phyloP scores from a whole-genome alignment of 495 filamentous ascomycete genomes.

The Terfezia boudieri region DNA sequence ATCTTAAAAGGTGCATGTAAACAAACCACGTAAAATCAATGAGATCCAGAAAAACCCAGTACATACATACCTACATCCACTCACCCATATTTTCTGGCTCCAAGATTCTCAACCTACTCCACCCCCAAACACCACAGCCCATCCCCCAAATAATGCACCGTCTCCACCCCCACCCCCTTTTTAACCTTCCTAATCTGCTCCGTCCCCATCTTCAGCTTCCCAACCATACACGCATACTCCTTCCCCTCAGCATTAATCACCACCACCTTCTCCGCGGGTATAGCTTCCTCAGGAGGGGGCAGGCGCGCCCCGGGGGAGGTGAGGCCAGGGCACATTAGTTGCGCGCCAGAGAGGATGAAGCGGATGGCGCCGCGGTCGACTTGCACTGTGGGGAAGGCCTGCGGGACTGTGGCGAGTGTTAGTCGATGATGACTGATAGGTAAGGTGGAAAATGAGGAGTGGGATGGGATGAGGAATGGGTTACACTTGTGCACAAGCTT shows the following conservation, averaged over 20 bases:
- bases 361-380: constrained; percentile 92
- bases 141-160: constrained; percentile 83
- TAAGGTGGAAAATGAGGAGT: too few relatives aligned
- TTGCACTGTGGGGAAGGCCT: constrained; percentile 39
- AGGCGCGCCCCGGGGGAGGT: constrained; percentile 61
- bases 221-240: constrained; percentile 71
- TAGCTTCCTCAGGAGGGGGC: constrained; percentile 35
- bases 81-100: too few relatives aligned
- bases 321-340: constrained; percentile 84
- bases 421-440: background rate
- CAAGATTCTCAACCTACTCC: constrained; percentile 27
- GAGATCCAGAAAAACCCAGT: too few relatives aligned
- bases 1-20: too few relatives aligned
- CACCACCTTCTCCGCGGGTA: constrained; percentile 60
- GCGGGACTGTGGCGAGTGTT: constrained; percentile 26
- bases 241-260: constrained; percentile 86
- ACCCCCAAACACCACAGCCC: constrained; percentile 65
- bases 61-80: too few relatives aligned
- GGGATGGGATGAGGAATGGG: constrained; percentile 8
- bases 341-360: constrained; percentile 79
- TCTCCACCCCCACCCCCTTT: constrained; percentile 81
- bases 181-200: constrained; percentile 80
- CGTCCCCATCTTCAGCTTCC: constrained; percentile 64
- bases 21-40: too few relatives aligned
- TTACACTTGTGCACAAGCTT: constrained; percentile 38